Evolutionary conservation across 2,329 filamentous ascomycete species (phyloP), one percentile per base, ranked within the genome.

Genomic region (Capronia epimyces): DNA sequence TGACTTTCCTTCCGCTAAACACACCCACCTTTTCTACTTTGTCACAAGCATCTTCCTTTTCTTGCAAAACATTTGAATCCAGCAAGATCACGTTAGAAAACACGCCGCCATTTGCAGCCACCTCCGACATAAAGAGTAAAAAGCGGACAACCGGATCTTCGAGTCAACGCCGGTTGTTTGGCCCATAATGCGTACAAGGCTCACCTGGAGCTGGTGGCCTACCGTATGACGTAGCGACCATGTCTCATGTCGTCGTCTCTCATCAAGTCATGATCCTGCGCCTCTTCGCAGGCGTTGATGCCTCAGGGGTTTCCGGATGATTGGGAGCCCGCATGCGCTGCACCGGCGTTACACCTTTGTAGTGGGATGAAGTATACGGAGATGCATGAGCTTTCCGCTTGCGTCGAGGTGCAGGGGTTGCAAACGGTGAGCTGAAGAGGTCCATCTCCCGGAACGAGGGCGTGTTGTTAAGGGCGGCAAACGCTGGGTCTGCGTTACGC

Each of bases 401-500:
- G 21, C 48, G 55, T 27, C 49, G 43, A 27, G 55, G 53, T 21
- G 49, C 46, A 8, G 54, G 56, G 10, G 58, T 56, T 9, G 47
- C 29, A 34, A 57, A 53, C 16, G 58, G 58, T 13, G 57, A 58
- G 34, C 47, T 58, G 20, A 57, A 50, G 22, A 51, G 37, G 24
- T 53, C 49, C 29, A 55, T 34, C 15, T 54, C 70, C 66, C 6
- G 70, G 68, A 67, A 73, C 67, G 56, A 72, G 68, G 59, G 73
- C 67, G 43, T 67, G 65, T 56, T 73, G 68, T 50, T 72, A 68
- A 21, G 70, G 21, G 57, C 49, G 24, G 53, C 55, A 42, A 73
- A 74, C 67, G 66, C 58, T 74, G 69, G 61, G 75, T 69, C 63
- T 73, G 62, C 53, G 56, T 79, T 78, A 36, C 72, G 75, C 49